Base-by-base conservation (phyloP, 129 eudicot species). In the Silybum marianum region DNA sequence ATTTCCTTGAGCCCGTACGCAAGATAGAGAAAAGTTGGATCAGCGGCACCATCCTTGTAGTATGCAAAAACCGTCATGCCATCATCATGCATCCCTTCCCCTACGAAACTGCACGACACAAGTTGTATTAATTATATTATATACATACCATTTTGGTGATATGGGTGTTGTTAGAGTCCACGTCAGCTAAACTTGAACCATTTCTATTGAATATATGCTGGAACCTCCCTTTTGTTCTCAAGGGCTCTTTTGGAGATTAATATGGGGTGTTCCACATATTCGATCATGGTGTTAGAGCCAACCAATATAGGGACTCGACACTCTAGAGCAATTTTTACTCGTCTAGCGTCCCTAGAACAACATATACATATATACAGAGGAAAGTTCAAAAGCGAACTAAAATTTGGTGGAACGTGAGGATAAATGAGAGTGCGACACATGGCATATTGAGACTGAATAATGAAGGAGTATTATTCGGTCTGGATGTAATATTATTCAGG, bases 21-120 rank as follows among this genome's bases (percentile, higher is more conserved):
- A 40, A 87, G 78, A 85, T 87, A 90, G 75, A 87, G 30, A 63
- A 90, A 90, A 5, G 91, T 90, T 10, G 91, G 91, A 78, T 90
- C 85, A 60, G 88, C 58, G 18, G 89, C 85, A 62, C 91, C 93
- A 8, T 90, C 91, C 76, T 87, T 90, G 85, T 87, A 87, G 72
- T 90, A 90, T n/a, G 91, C 93, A 80, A 90, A 87, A 72, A 90
- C 91, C 77, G 83, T 9, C 34, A 73, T 51, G 32, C 81, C 75
- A 42, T 90, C 89, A 71, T 90, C 93, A 42, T 77, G 82, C 93
- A 90, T 87, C 81, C 93, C 80, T 87, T 90, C 89, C 12, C 91
- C 93, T 16, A 90, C 89, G 75, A 90, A 90, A 72, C 93, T 90
- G 85, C 84, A 60, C 26, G 69, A 36, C 51, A 16, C 60, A 40